phyloP scores from a whole-genome alignment of 352 stramenopile species.

The Nothophytophthora sp. region DNA sequence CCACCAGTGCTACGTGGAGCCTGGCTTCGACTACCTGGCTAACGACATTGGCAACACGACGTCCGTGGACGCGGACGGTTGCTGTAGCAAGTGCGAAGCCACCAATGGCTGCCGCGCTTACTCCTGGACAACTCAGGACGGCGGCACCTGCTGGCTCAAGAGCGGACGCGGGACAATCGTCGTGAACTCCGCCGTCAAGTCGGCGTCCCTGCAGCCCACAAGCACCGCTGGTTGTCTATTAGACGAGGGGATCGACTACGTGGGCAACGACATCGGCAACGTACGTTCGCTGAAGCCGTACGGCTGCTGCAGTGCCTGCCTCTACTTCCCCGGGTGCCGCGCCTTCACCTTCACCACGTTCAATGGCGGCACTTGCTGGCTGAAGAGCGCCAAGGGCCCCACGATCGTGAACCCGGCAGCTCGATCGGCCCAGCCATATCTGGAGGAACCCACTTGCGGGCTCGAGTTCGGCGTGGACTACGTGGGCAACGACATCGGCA shows the following conservation, averaged over 20 bases:
- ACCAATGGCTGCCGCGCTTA: conserved; percentile 31
- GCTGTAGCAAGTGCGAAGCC: conserved; percentile 20
- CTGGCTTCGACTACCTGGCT: conserved; percentile 27
- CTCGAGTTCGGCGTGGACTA: conserved; percentile 27
- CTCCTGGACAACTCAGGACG: conserved; percentile 43
- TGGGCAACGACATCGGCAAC: neutral
- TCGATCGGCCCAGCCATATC: conserved; percentile 13
- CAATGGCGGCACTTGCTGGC: conserved; percentile 28
- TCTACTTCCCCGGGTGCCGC: conserved; percentile 19
- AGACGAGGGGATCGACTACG: neutral
- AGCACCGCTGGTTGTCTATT: conserved; percentile 6
- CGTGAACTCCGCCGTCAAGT: conserved; percentile 11
- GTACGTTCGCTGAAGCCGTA: conserved; percentile 12
- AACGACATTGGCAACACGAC: conserved; percentile 22
- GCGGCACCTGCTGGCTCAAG: conserved; percentile 66
- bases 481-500: conserved; percentile 32
- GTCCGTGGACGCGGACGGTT: conserved; percentile 11
- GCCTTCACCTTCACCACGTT: conserved; percentile 31
- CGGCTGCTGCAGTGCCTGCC: conserved; percentile 9
- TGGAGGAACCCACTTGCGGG: conserved; percentile 14
- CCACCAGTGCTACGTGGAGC: conserved; percentile 22
- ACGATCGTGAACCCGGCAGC: conserved; percentile 11
- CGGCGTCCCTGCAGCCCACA: conserved; percentile 7
- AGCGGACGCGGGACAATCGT: conserved; percentile 25
- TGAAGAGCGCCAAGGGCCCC: conserved; percentile 28